These are phyloP conservation scores for Amaranthus cruentus DNA, from an alignment of 148 eudicot species.

Conservation along the genomic window DNA sequence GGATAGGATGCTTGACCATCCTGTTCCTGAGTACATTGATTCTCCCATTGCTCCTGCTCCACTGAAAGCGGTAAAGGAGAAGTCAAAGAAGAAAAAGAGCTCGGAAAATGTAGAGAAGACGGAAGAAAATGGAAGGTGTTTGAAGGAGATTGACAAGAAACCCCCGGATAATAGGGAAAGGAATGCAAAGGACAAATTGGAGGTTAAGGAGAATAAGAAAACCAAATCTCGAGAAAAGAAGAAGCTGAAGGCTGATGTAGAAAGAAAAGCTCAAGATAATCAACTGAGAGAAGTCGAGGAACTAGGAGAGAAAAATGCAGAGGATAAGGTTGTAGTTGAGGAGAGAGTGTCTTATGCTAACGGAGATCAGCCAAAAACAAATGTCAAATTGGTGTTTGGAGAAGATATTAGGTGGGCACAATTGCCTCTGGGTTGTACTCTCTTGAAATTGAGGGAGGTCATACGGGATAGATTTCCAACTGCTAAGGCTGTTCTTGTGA, in stretches of 20 bases:
- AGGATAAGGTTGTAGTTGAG: conserved; percentile 80
- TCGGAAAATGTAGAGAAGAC: conserved; percentile 22
- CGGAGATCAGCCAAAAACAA: conserved; percentile 44
- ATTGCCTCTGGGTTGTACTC: conserved; percentile 57
- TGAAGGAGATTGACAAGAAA: conserved; percentile 14
- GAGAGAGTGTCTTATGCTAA: conserved; percentile 39
- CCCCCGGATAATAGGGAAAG: conserved; percentile 15
- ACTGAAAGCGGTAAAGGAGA: conserved; percentile 33
- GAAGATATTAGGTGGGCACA: conserved; percentile 96
- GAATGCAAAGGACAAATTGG: not conserved
- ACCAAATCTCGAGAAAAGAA: conserved; percentile 20
- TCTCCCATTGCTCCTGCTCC: conserved; percentile 32
- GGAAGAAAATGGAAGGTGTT: not conserved
- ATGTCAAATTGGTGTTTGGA: conserved; percentile 74
- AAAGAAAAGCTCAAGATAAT: conserved; percentile 15
- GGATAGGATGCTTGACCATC: conserved; percentile 28
- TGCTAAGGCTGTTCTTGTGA: conserved; percentile 58
- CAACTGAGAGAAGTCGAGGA: conserved; percentile 28
- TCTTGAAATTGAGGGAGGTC: conserved; percentile 61
- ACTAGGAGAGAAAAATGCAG: conserved; percentile 36
- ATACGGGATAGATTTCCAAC: conserved; percentile 65
- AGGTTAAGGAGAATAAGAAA: conserved; percentile 35
- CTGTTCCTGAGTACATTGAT: conserved; percentile 52
- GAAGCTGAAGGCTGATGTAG: conserved; percentile 18
- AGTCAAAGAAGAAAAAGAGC: conserved; percentile 30